Base-by-base conservation (phyloP, 2,329 filamentous ascomycete genomes). In the Curvularia verruculosa region DNA sequence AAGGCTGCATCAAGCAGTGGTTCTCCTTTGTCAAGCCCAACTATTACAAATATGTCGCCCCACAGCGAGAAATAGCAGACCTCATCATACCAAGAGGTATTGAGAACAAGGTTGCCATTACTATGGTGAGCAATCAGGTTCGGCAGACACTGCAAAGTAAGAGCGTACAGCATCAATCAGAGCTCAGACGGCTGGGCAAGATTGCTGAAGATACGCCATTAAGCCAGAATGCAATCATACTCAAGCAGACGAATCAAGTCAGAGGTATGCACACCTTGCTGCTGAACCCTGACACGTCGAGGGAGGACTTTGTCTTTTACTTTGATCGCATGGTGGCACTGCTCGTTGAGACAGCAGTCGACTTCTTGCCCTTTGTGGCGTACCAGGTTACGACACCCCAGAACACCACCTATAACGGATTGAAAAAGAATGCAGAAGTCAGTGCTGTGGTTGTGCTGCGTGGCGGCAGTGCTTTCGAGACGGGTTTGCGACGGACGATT, bases 1-100 rank as follows among this genome's bases (percentile, higher is more conserved):
- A 97, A 73, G 95, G 95, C 39, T 94, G 93, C 70, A 93, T 99
- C 75, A 98, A 98, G 77, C 95, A 99, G 76, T 99, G 95, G 95
- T 97, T 98, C 75, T 81, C 81, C 10, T 99, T 90, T 73, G 95
- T 99, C 41, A 99, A 99, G 78, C 95, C 95, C 3, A 98, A 98
- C 71, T 98, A 96, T 69, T 90, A 94, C 75, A 91, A 89, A 83
- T 98, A 86, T 72, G 95, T 99, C 54, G 89, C 96, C 61, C 95
- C 95, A 31, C 95, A 99, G 75, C 85, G 92, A 53, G 89, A 92
- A 66, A 88, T 94, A 46, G 92, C 92, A 84, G 94, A 99, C 74
- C 89, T 99, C 53, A 98, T 99, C 56, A 90, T 99, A 9, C 95
- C 95, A 3, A 86, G 95, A 69, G 95, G 95, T 23, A 92, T 98